phyloP scores from a whole-genome alignment of 2,329 filamentous ascomycete species.

The Hymenoscyphus salicellus region DNA sequence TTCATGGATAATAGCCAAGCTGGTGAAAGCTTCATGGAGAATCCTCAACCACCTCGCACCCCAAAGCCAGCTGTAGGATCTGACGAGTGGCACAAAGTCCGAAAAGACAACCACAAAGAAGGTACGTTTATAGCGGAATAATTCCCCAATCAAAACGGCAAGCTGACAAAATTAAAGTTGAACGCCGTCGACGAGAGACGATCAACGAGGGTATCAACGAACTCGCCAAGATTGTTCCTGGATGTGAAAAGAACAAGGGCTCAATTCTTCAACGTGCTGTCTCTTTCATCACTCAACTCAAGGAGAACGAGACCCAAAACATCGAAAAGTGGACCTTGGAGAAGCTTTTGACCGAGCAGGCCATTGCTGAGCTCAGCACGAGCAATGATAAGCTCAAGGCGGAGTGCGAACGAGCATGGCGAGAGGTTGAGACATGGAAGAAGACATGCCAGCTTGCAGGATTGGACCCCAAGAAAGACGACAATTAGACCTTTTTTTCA shows the following conservation, averaged over 20 bases:
- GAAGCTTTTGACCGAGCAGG: slow-evolving; percentile 85
- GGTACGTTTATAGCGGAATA: slow-evolving; percentile 53
- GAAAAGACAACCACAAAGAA: slow-evolving; percentile 98
- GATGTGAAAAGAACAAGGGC: slow-evolving; percentile 98
- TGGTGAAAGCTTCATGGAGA: slow-evolving; percentile 38
- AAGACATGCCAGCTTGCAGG: slow-evolving; percentile 61
- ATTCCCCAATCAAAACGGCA: neutral
- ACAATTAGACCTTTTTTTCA: slow-evolving; percentile 30
- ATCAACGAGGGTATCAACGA: slow-evolving; percentile 99
- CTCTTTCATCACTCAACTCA: slow-evolving; percentile 89
- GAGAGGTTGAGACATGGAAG: slow-evolving; percentile 78
- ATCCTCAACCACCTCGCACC: slow-evolving; percentile 38
- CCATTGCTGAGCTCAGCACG: slow-evolving; percentile 80
- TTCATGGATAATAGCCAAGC: slow-evolving; percentile 41
- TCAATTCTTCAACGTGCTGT: slow-evolving; percentile 92
- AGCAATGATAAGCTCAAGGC: slow-evolving; percentile 84
- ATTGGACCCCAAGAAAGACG: slow-evolving; percentile 47
- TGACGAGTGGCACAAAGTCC: slow-evolving; percentile 95
- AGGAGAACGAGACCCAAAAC: slow-evolving; percentile 90
- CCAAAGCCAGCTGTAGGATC: slow-evolving; percentile 89
- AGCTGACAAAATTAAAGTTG: slow-evolving; percentile 58
- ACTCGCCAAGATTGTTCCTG: slow-evolving; percentile 93
- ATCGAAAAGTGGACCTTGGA: slow-evolving; percentile 92
- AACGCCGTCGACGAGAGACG: slow-evolving; percentile 91
- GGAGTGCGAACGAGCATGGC: slow-evolving; percentile 74